Evolutionary conservation across 164 flowering plant genomes (phyloP), one percentile per base, ranked within the genome.

Genomic region (Paratinospora sagittata): DNA sequence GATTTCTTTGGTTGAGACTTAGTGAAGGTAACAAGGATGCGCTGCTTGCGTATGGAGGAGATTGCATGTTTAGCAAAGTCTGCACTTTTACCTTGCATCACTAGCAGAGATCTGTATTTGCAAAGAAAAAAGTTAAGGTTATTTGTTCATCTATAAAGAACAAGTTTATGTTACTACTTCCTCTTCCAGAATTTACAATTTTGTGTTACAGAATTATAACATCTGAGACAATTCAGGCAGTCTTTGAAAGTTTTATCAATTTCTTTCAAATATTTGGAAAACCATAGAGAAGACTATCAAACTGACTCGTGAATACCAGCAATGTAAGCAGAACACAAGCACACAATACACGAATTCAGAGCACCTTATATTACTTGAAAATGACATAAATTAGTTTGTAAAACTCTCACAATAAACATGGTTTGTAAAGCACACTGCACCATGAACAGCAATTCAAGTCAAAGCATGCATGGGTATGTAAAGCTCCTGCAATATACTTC

Each of bases 51-150:
- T 55, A 79, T 27, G 57, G 91, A 81, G 19, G 91, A 81, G 64
- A 91, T 84, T 27, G 98, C 97, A 75, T 87, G 89, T 67, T 80
- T 87, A 8, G 93, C 85, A 62, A 88, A 73, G 72, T 93, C 97
- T 45, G 95, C 74, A 27, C 90, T 89, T 75, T 78, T 91, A 63
- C 97, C 97, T 87, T 93, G 83, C 85, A 91, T 77, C 58, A 79
- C 72, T 61, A 93, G 88, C 70, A 89, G 81, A 63, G 95, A 88
- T 69, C 97, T 93, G 88, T 61, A 73, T 63, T 64, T 43, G 55
- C 55, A 63, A 10, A 47, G 39, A 26, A 19, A 57, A 3, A 71
- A 74, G 61, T n/a, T 55, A 19, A 55, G 61, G 11, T 8, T 55
- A 8, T 39, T 39, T 6, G 17, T 7, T 61, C 64, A 26, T 61